Base-by-base conservation (phyloP, 75 land plant species). In the Pinus taeda region DNA sequence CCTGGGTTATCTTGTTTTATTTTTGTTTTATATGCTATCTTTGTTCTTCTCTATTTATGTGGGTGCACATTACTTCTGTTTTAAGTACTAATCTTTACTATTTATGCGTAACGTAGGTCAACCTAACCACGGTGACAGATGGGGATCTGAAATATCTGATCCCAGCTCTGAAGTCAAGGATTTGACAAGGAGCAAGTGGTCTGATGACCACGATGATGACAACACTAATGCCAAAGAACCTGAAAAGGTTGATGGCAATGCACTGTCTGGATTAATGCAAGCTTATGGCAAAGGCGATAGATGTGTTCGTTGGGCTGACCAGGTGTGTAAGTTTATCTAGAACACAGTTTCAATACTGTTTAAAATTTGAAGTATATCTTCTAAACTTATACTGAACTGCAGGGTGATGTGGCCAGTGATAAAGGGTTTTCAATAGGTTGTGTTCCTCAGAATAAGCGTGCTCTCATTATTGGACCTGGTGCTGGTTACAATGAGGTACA, bases 401-500 rank as follows among this genome's bases (percentile, higher is more conserved):
- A 90, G 93, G 88, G 39, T 45, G 76, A 71, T 20, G 83, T 73
- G 73, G 36, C 36, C 12, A 83, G 81, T 39, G 62, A 60, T 20
- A 60, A 60, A 21, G 95, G 95, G 0, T 93, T 90, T 74, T 87
- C 91, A 22, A 90, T 93, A 59, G 81, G 88, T 62, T 78, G 85
- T 3, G 76, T 74, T 9, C 83, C 81, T 39, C 82, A 86, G 71
- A 76, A 84, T 39, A 82, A 74, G 4, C 1, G 74, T 22, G 85
- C 92, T 60, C 81, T 93, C 61, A 81, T 89, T 17, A 90, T 93
- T 76, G 95, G 95, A 42, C 95, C 93, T 29, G 93, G 95, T 59
- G 63, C 85, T 74, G 95, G 95, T 37, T 93, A 93, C 82, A 93
- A 93, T 75, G 64, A 85, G 93, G 95, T 89, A 37, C 78, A 89